Evolutionary conservation across 306 rosid species (phyloP).

Genomic region (Heteromeles arbutifolia): DNA sequence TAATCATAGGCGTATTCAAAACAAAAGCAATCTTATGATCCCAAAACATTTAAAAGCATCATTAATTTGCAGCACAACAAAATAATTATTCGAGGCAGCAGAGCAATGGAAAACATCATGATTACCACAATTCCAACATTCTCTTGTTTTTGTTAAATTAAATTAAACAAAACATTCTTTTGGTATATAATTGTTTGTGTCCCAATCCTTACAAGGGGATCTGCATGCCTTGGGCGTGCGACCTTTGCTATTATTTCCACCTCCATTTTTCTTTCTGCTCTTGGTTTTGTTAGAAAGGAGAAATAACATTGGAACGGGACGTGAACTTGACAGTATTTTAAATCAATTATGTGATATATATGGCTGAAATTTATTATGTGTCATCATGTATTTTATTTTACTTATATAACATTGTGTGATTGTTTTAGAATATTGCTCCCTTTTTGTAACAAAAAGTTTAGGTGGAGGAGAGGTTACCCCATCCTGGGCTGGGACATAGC

Average conservation of each 20-base stretch:
- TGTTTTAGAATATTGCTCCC: background rate
- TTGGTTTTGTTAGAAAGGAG: background rate
- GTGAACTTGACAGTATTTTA: background rate
- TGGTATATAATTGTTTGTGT: slow-evolving; percentile 10
- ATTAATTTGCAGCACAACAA: slow-evolving; percentile 50
- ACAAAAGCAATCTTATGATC: slow-evolving; percentile 36
- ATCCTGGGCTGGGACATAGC: no score
- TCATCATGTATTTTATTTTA: no score
- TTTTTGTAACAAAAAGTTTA: no score
- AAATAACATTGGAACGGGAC: background rate
- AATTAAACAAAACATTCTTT: slow-evolving; percentile 12
- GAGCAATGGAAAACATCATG: slow-evolving; percentile 54
- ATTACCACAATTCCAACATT: slow-evolving; percentile 43
- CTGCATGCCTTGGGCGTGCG: slow-evolving; percentile 47
- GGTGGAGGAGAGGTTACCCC: no score
- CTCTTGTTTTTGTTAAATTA: background rate
- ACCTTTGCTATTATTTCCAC: slow-evolving; percentile 29
- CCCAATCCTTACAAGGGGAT: slow-evolving; percentile 9
- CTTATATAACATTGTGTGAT: no score
- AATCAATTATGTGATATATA: no score
- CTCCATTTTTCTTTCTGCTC: background rate
- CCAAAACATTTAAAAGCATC: slow-evolving; percentile 32
- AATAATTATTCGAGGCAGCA: slow-evolving; percentile 50
- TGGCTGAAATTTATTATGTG: no score
- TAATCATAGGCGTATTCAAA: slow-evolving; percentile 50